Evolutionary conservation across 148 eudicot genomes (phyloP).

Genomic region (Hydrangea macrophylla): DNA sequence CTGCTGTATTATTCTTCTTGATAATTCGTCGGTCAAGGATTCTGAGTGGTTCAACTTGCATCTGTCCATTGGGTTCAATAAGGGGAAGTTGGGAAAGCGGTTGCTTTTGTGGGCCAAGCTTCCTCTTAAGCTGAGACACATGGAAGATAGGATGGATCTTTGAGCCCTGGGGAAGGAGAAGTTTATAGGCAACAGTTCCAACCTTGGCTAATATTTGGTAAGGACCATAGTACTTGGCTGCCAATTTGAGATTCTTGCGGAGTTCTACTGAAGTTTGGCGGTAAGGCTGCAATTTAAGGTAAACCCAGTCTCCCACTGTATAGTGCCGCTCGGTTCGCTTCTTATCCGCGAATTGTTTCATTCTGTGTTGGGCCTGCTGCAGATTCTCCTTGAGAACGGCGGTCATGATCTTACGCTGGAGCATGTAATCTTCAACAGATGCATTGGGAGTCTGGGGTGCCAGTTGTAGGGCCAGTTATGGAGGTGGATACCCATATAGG

Average conservation of each 20-base stretch:
- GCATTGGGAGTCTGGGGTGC: no score
- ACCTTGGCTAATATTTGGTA: background rate
- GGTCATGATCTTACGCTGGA: no score
- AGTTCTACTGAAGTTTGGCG: background rate
- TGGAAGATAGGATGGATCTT: background rate
- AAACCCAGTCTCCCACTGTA: background rate
- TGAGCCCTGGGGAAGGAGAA: background rate
- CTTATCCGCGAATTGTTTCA: background rate
- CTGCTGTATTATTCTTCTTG: no score
- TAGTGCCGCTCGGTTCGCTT: background rate
- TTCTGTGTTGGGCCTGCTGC: background rate
- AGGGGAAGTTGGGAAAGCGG: no score
- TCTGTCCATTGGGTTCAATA: no score
- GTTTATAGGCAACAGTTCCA: background rate
- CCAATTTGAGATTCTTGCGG: background rate
- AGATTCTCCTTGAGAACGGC: background rate
- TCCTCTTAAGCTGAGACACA: background rate
- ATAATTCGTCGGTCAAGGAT: no score
- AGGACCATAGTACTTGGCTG: conserved; percentile 7
- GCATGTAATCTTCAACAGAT: no score
- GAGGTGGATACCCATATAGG: background rate
- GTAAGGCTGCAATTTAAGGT: background rate
- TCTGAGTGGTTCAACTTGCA: no score
- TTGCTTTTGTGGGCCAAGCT: no score
- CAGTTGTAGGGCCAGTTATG: no score